Evolutionary conservation across 1,139 yeast species (phyloP).

Genomic region (Suhomyces chickasaworum): DNA sequence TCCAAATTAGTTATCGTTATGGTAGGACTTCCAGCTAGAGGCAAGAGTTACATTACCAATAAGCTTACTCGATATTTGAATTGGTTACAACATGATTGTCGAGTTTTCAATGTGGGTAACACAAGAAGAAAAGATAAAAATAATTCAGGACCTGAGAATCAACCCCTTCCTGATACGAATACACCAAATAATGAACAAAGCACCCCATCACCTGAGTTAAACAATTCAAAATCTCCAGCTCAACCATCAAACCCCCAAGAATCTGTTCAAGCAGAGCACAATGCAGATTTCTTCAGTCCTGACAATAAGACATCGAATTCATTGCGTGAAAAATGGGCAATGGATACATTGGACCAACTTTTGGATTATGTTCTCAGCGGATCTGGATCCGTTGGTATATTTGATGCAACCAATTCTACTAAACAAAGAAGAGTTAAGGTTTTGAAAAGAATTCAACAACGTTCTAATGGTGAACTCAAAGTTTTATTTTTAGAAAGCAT

Average conservation of each 20-base stretch:
- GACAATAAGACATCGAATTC: conserved; percentile 64
- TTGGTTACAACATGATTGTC: conserved; percentile 89
- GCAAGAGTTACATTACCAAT: conserved; percentile 89
- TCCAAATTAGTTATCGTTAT: conserved; percentile 87
- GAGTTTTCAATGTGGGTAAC: conserved; percentile 92
- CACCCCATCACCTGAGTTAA: conserved; percentile 14
- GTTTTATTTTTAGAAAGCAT: conserved; percentile 85
- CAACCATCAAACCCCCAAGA: conserved; percentile 1
- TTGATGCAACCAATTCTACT: conserved; percentile 95
- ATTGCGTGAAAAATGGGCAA: conserved; percentile 92
- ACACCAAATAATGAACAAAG: conserved; percentile 37
- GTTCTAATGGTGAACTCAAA: conserved; percentile 74
- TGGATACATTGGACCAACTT: conserved; percentile 85
- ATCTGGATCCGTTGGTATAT: conserved; percentile 88
- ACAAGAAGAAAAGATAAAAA: conserved; percentile 78
- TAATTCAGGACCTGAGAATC: conserved; percentile 68
- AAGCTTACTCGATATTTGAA: conserved; percentile 84
- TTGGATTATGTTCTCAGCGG: conserved; percentile 79
- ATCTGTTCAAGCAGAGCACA: conserved; percentile 42
- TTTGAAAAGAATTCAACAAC: conserved; percentile 64
- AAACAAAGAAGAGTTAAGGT: conserved; percentile 69
- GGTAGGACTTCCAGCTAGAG: conserved; percentile 94
- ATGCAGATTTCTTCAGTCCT: conserved; percentile 86
- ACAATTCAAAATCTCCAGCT: conserved; percentile 17
- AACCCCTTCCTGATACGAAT: conserved; percentile 67